Conservation (phyloP, 2,329 filamentous ascomycete genomes). For the Trichoderma aggressivum region DNA sequence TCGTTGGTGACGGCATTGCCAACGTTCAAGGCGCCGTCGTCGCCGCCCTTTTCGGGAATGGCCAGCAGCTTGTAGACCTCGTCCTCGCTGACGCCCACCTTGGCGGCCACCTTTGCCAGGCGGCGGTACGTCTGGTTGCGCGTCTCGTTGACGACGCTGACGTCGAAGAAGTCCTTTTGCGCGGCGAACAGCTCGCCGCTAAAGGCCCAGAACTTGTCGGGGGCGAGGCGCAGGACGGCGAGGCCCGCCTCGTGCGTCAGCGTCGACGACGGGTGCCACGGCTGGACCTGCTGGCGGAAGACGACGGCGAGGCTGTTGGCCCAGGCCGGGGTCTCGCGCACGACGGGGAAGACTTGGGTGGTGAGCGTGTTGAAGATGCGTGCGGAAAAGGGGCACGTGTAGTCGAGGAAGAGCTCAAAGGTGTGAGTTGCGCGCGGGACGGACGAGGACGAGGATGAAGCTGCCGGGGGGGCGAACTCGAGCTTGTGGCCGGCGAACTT, state of each 20-base stretch:
- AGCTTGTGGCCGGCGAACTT: slow-evolving; percentile 74
- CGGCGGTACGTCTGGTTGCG: slow-evolving; percentile 81
- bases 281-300: slow-evolving; percentile 89
- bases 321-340: slow-evolving; percentile 58
- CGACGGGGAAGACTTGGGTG: slow-evolving; percentile 55
- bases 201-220: slow-evolving; percentile 77
- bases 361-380: slow-evolving; percentile 64
- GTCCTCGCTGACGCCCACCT: slow-evolving; percentile 67
- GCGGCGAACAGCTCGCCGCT: slow-evolving; percentile 61
- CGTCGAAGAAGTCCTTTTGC: slow-evolving; percentile 81
- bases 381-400: slow-evolving; percentile 74
- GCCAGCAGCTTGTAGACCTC: slow-evolving; percentile 65
- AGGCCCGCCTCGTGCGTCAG: slow-evolving; percentile 78
- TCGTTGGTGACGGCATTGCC: slow-evolving; percentile 84
- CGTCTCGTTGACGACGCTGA: slow-evolving; percentile 75
- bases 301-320: slow-evolving; percentile 64
- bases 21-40: slow-evolving; percentile 67
- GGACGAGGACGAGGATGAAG: slow-evolving; percentile 27
- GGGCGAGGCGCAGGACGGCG: slow-evolving; percentile 69
- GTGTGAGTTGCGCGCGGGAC: slow-evolving; percentile 52
- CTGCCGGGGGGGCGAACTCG: slow-evolving; percentile 40
- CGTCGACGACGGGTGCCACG: slow-evolving; percentile 88
- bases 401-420: slow-evolving; percentile 74
- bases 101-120: slow-evolving; percentile 68
- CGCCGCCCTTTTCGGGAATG: slow-evolving; percentile 63